Conservation (phyloP, 768 basidiomycete species). For the Dentipellis sp. region DNA sequence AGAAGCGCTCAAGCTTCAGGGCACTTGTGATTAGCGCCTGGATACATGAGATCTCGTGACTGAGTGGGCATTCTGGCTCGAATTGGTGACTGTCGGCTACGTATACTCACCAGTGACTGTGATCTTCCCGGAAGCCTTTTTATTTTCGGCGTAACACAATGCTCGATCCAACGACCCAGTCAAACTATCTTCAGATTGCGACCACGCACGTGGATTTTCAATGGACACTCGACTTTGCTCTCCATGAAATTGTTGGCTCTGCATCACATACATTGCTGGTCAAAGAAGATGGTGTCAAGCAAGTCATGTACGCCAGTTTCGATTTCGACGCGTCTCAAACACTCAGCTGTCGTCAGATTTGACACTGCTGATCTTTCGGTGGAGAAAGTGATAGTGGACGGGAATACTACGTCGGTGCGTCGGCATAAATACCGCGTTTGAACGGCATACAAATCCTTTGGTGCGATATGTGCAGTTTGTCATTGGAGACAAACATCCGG, state of each 20-base stretch:
- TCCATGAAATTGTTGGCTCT: conserved; percentile 51
- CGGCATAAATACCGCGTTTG: neutral
- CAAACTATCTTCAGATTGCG: conserved; percentile 65
- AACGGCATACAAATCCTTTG: neutral
- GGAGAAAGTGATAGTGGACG: conserved; percentile 41
- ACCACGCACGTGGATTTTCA: conserved; percentile 64
- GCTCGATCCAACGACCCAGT: conserved; percentile 63
- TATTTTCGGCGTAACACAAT: neutral
- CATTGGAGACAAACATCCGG: conserved; percentile 23
- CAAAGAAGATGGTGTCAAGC: conserved; percentile 39
- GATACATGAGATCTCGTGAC: no score
- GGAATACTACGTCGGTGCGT: conserved; percentile 22
- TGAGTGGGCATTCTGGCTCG: no score
- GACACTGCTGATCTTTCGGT: conserved; percentile 71
- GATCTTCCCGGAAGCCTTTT: no score
- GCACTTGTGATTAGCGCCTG: no score
- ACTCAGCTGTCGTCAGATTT: conserved; percentile 32
- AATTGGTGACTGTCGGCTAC: no score
- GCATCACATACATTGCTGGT: conserved; percentile 55
- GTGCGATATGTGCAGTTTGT: conserved; percentile 15
- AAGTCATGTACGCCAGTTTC: conserved; percentile 45
- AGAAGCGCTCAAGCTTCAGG: no score
- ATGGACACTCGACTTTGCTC: conserved; percentile 71
- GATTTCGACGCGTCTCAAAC: neutral
- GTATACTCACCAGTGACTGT: no score